Conservation (phyloP, 2,329 filamentous ascomycete species). For the Xylaria sp. region DNA sequence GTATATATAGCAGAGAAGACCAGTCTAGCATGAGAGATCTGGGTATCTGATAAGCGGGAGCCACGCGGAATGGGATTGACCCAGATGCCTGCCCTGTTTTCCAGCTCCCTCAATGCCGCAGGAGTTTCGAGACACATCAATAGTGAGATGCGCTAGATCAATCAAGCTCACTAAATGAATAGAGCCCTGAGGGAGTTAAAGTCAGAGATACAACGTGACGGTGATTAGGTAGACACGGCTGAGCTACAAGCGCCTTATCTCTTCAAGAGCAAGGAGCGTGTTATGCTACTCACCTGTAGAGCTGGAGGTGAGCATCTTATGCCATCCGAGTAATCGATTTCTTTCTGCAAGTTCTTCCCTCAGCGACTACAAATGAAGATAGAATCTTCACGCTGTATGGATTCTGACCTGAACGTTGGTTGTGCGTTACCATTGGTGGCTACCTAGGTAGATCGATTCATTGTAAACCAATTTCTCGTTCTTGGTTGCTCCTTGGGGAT, state of each 20-base stretch:
- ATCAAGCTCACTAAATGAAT: neutral
- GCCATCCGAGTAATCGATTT: neutral
- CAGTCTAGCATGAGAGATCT: neutral
- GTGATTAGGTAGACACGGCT: too few relatives aligned
- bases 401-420: neutral
- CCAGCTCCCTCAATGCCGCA: neutral
- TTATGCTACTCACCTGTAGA: neutral
- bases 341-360: neutral
- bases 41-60: neutral
- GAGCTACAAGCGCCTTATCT: neutral
- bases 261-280: neutral
- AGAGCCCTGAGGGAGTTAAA: neutral
- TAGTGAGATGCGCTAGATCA: neutral
- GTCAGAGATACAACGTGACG: neutral
- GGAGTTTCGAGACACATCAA: neutral
- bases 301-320: too few relatives aligned
- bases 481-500: conserved; percentile 2
- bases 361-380: neutral
- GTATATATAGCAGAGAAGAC: neutral
- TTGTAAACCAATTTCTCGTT: neutral
- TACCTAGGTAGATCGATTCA: neutral
- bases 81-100: neutral
- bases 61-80: neutral
- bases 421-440: neutral
- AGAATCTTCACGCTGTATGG: neutral